Evolutionary conservation across 352 stramenopile species (phyloP).

Genomic region (Phytophthora europaea): DNA sequence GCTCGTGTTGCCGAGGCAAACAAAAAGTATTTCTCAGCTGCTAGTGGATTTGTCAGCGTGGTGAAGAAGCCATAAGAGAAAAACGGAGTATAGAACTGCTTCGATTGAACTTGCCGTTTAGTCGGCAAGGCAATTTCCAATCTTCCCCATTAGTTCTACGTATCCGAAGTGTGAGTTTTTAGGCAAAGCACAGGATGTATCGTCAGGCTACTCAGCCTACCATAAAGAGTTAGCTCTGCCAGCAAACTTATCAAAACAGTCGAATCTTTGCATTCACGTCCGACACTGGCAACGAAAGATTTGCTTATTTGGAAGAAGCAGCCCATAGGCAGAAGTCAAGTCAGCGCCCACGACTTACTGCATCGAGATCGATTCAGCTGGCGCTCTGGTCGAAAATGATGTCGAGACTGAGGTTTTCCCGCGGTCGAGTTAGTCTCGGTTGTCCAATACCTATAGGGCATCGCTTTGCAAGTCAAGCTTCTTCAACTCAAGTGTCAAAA

Average conservation of each 20-base stretch:
- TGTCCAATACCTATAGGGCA: slow-evolving; percentile 18
- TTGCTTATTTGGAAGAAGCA: background rate
- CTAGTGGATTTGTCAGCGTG: slow-evolving; percentile 96
- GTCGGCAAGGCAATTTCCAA: background rate
- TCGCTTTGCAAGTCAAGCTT: slow-evolving; percentile 31
- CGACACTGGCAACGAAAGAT: background rate
- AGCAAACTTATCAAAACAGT: too few species aligned
- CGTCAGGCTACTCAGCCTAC: too few species aligned
- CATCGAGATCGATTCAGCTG: slow-evolving; percentile 18
- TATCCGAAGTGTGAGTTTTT: too few species aligned
- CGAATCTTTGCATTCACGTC: background rate
- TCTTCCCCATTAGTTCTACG: background rate
- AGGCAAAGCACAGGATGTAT: too few species aligned
- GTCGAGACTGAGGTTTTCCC: slow-evolving; percentile 12
- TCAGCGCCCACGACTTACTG: slow-evolving; percentile 15
- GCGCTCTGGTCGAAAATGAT: slow-evolving; percentile 18
- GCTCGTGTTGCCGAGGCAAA: slow-evolving; percentile 94
- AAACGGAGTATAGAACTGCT: background rate
- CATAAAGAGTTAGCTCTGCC: too few species aligned
- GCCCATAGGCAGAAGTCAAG: background rate
- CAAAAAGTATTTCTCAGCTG: slow-evolving; percentile 97
- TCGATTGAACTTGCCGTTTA: slow-evolving; percentile 1
- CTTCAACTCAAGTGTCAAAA: slow-evolving; percentile 49
- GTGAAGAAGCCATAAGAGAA: slow-evolving; percentile 73
- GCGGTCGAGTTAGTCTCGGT: slow-evolving; percentile 13